Evolutionary conservation across 495 filamentous ascomycete species (phyloP).

Genomic region (Aspergillus sclerotioniger): DNA sequence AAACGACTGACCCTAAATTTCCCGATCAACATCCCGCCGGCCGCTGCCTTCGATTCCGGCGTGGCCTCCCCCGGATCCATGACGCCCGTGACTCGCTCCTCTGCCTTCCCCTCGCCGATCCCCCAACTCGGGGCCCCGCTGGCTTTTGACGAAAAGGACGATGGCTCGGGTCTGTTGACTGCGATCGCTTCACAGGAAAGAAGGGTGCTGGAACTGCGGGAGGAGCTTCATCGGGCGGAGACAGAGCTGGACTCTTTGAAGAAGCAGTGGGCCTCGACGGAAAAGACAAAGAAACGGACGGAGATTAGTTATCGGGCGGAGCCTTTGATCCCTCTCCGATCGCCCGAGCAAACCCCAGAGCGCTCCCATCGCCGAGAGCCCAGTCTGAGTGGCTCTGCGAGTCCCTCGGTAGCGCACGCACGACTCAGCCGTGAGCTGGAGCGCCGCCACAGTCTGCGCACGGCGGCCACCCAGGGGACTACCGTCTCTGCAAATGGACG

Average conservation of each 20-base stretch:
- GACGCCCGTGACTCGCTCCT: constrained; percentile 38
- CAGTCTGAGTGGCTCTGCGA: constrained; percentile 30
- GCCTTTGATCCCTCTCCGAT: constrained; percentile 56
- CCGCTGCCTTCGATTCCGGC: constrained; percentile 28
- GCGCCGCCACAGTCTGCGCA: constrained; percentile 44
- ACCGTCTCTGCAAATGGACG: constrained; percentile 46
- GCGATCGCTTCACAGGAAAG: constrained; percentile 91
- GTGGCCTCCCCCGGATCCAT: constrained; percentile 38
- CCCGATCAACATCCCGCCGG: constrained; percentile 54
- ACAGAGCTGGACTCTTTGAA: constrained; percentile 72
- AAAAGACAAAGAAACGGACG: constrained; percentile 72
- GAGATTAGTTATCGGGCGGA: constrained; percentile 57
- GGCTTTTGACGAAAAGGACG: constrained; percentile 40
- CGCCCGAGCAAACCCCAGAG: constrained; percentile 27
- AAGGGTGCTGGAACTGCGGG: constrained; percentile 85
- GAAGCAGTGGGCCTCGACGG: constrained; percentile 75
- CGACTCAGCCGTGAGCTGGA: constrained; percentile 50
- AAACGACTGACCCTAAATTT: constrained; percentile 82
- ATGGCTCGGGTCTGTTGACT: constrained; percentile 76
- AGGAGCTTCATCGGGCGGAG: constrained; percentile 82
- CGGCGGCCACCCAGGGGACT: constrained; percentile 30
- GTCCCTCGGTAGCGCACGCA: constrained; percentile 32
- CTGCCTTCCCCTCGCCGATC: constrained; percentile 29
- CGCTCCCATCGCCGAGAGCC: constrained; percentile 29
- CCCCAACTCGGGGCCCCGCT: constrained; percentile 44